Evolutionary conservation across 345 rosid species (phyloP).

Genomic region (Arabis hirsuta): DNA sequence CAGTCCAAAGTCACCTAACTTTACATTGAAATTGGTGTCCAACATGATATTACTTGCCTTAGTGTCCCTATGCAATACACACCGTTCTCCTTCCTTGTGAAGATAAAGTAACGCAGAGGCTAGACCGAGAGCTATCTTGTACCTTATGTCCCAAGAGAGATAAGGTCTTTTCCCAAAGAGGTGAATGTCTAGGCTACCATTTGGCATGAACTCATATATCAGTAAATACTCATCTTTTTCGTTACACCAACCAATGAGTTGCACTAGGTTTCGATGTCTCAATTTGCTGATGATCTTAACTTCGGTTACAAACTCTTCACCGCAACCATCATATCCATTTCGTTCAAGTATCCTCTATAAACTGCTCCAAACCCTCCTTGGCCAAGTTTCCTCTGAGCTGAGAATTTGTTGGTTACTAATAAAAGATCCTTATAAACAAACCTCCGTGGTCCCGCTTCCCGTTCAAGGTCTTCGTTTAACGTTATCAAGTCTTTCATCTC

Average conservation of each 20-base stretch:
- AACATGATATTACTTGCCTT: conserved; percentile 51
- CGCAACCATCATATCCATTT: conserved; percentile 40
- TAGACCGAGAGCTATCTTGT: conserved; percentile 44
- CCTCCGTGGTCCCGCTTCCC: conserved; percentile 49
- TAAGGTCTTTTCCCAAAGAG: conserved; percentile 40
- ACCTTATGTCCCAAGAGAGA: conserved; percentile 43
- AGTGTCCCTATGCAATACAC: conserved; percentile 49
- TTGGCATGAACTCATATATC: conserved; percentile 49
- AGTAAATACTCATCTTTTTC: conserved; percentile 47
- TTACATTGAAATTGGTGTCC: conserved; percentile 47
- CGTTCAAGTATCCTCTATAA: conserved; percentile 42
- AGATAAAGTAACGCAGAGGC: conserved; percentile 49
- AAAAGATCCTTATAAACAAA: conserved; percentile 46
- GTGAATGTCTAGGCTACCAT: conserved; percentile 48
- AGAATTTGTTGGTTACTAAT: conserved; percentile 49
- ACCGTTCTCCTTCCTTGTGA: conserved; percentile 52
- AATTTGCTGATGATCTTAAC: conserved; percentile 49
- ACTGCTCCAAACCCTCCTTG: conserved; percentile 51
- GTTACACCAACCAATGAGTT: conserved; percentile 53
- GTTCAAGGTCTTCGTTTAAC: conserved; percentile 50
- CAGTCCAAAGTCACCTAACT: conserved; percentile 50
- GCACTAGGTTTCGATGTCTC: conserved; percentile 51
- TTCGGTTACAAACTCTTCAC: conserved; percentile 55
- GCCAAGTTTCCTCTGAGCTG: conserved; percentile 45
- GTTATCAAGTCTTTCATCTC: conserved; percentile 27